These are phyloP conservation scores for Penicillium italicum DNA, from an alignment of 2,329 filamentous ascomycete genomes.

Conservation along the genomic window DNA sequence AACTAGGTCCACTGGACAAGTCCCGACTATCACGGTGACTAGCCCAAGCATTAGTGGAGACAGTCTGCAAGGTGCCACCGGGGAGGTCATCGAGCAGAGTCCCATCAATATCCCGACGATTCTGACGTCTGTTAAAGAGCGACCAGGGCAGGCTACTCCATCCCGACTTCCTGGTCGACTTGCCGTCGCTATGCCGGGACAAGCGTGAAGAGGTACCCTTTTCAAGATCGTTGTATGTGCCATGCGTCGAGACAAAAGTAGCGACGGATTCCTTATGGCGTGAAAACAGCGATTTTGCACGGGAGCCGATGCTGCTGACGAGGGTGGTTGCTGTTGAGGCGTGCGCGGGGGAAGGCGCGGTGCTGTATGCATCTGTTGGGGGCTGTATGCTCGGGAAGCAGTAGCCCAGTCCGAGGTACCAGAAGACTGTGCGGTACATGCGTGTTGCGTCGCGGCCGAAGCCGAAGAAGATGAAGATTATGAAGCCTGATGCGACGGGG, in stretches of 20 bases:
- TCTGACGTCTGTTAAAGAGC: conserved; percentile 11
- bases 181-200: neutral
- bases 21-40: conserved; percentile 27
- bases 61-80: conserved; percentile 18
- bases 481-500: conserved; percentile 51
- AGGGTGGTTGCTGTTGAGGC: conserved; percentile 15
- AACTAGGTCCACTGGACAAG: conserved; percentile 7
- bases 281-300: conserved; percentile 27
- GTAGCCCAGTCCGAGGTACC: conserved; percentile 41
- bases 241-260: neutral
- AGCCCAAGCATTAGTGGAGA: conserved; percentile 35
- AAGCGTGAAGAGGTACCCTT: conserved; percentile 11
- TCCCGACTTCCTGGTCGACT: neutral
- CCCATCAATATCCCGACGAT: conserved; percentile 5
- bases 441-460: conserved; percentile 58
- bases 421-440: conserved; percentile 50
- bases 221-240: conserved; percentile 21
- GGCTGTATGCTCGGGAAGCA: conserved; percentile 28
- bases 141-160: conserved; percentile 15
- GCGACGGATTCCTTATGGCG: conserved; percentile 15
- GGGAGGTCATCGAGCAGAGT: conserved; percentile 18
- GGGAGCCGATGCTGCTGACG: conserved; percentile 26
- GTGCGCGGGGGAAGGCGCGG: neutral
- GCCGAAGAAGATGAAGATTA: conserved; percentile 63
- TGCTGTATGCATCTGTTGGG: conserved; percentile 16